These are phyloP conservation scores for Pyrus hybrid DNA, from an alignment of 331 rosid species.

Conservation along the genomic window DNA sequence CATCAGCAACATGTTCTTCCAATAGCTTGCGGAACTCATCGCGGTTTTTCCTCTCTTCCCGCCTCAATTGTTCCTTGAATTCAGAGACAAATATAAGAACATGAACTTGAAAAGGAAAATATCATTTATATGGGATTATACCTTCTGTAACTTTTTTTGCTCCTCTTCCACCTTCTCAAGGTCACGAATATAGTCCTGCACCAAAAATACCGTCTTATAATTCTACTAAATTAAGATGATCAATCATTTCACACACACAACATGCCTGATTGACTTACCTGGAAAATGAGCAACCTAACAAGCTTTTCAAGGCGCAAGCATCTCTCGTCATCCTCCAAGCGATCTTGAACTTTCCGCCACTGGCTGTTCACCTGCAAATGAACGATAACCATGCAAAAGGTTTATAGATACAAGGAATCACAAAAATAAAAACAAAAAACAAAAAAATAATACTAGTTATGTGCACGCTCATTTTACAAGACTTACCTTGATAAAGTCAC, in stretches of 20 bases:
- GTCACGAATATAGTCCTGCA: constrained; percentile 93
- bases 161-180: constrained; percentile 97
- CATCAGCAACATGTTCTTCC: constrained; percentile 68
- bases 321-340: constrained; percentile 96
- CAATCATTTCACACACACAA: neutral
- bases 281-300: constrained; percentile 86
- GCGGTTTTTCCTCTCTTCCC: constrained; percentile 91
- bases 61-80: constrained; percentile 63
- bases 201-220: constrained; percentile 23
- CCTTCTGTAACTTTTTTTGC: constrained; percentile 78
- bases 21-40: constrained; percentile 84
- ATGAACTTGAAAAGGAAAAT: constrained; percentile 9
- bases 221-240: neutral
- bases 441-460: neutral
- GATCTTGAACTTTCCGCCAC: constrained; percentile 97
- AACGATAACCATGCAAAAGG: constrained; percentile 2
- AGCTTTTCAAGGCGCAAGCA: constrained; percentile 81
- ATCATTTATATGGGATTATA: constrained; percentile 11
- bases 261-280: constrained; percentile 37
- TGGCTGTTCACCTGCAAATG: constrained; percentile 65
- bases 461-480: neutral
- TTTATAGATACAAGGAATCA: constrained; percentile 6
- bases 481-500: constrained; percentile 79
- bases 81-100: constrained; percentile 15
- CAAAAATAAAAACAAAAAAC: neutral